phyloP scores from a whole-genome alignment of 2,329 filamentous ascomycete species.

The Alternaria brassicae region DNA sequence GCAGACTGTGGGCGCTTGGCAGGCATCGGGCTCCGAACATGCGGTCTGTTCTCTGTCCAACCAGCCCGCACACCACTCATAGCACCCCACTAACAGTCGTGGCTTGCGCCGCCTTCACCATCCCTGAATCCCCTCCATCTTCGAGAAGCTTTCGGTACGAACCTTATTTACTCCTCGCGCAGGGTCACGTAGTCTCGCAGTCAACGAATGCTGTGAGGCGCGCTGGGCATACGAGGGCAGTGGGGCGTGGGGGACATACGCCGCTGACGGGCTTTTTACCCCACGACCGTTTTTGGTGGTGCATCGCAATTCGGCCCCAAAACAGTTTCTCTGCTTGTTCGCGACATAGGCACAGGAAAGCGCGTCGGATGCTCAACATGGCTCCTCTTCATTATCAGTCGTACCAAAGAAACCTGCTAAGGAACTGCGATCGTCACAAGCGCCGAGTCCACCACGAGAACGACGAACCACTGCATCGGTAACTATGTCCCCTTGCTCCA shows the following conservation, averaged over 20 bases:
- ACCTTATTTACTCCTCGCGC: slow-evolving; percentile 1
- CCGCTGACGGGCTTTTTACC: slow-evolving; percentile 20
- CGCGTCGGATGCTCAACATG: background rate
- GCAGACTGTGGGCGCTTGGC: slow-evolving; percentile 28
- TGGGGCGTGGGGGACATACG: slow-evolving; percentile 9
- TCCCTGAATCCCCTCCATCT: slow-evolving; percentile 26
- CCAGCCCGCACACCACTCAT: slow-evolving; percentile 14
- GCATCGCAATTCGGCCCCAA: background rate
- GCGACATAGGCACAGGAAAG: background rate
- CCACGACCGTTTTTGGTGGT: slow-evolving; percentile 20
- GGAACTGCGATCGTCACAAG: background rate
- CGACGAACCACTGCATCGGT: slow-evolving; percentile 3
- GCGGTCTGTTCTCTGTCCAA: slow-evolving; percentile 14
- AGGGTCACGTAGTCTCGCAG: background rate
- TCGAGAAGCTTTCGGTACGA: slow-evolving; percentile 35
- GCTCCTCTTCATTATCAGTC: background rate
- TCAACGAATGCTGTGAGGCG: slow-evolving; percentile 5
- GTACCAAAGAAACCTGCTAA: background rate
- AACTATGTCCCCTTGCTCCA: background rate
- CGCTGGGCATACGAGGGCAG: slow-evolving; percentile 2
- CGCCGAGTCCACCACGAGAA: background rate
- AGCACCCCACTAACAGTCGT: slow-evolving; percentile 12
- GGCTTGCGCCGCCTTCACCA: slow-evolving; percentile 18
- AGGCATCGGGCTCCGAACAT: slow-evolving; percentile 40
- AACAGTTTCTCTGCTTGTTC: background rate